phyloP scores from a whole-genome alignment of 352 stramenopile genomes.

The Plasmopara viticola region DNA sequence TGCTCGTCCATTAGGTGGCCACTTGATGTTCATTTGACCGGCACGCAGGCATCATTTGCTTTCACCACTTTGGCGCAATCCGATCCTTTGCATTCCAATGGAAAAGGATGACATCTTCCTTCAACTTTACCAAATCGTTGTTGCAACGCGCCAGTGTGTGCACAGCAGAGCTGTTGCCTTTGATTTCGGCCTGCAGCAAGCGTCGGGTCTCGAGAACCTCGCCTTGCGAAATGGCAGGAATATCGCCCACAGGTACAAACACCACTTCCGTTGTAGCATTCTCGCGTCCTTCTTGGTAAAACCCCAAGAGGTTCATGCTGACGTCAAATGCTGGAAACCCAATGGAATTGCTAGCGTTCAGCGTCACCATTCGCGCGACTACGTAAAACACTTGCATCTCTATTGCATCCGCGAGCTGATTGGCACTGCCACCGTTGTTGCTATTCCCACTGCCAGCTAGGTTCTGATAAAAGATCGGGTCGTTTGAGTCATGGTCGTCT shows the following conservation, averaged over 20 bases:
- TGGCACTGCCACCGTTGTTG: slow-evolving; percentile 26
- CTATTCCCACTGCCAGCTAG: slow-evolving; percentile 24
- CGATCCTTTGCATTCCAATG: slow-evolving; percentile 79
- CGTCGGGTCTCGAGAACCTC: slow-evolving; percentile 68
- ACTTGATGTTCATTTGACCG: slow-evolving; percentile 10
- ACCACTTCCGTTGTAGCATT: slow-evolving; percentile 75
- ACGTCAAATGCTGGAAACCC: slow-evolving; percentile 75
- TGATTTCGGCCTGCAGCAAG: slow-evolving; percentile 59
- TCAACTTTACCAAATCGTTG: slow-evolving; percentile 80
- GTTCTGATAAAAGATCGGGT: slow-evolving; percentile 64
- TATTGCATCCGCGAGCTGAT: slow-evolving; percentile 60
- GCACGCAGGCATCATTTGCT: not conserved
- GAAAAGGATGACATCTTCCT: slow-evolving; percentile 82
- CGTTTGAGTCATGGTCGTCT: slow-evolving; percentile 56
- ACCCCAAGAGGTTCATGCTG: slow-evolving; percentile 63
- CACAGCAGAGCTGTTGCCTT: slow-evolving; percentile 62
- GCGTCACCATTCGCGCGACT: slow-evolving; percentile 64
- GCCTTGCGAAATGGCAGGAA: slow-evolving; percentile 59
- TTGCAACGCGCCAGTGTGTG: slow-evolving; percentile 66
- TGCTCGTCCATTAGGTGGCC: not conserved
- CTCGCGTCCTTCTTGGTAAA: slow-evolving; percentile 73
- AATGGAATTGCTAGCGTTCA: slow-evolving; percentile 63
- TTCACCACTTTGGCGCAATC: slow-evolving; percentile 35
- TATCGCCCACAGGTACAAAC: slow-evolving; percentile 72
- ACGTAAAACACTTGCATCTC: slow-evolving; percentile 81